A percentile compares a stretch with the other conserved stretches of the same genome.
Conservation (phyloP, 495 filamentous ascomycete genomes). For the Cercophora samala region DNA sequence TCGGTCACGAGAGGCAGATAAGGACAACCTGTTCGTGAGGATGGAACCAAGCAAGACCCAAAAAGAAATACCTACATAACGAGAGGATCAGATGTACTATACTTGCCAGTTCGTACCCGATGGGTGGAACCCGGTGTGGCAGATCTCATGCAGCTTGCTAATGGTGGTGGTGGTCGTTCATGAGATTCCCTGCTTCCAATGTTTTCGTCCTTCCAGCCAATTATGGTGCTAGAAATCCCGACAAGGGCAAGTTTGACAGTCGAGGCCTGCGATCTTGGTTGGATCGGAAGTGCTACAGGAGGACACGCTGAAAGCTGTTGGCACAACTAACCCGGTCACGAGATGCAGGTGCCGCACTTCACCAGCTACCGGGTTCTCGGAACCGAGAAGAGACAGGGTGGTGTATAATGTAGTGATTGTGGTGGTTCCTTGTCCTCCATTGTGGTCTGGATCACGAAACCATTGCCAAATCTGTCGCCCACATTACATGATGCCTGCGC, state of each 20-base stretch:
- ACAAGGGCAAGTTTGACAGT: neutral
- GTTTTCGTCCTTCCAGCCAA: neutral
- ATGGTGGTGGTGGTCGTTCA: neutral
- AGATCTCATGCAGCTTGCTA: neutral
- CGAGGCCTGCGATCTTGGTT: neutral
- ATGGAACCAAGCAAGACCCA: too few species aligned
- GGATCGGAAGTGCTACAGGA: neutral
- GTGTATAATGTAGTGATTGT: neutral
- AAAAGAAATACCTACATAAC: too few species aligned
- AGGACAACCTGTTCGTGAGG: neutral
- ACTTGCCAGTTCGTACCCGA: neutral
- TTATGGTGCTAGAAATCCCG: neutral
- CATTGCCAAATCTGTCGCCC: neutral
- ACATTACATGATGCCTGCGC: too few species aligned
- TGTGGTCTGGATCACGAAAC: neutral
- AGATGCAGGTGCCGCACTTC: neutral
- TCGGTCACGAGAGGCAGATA: neutral
- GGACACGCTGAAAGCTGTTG: neutral
- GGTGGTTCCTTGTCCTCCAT: neutral
- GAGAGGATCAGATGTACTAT: neutral
- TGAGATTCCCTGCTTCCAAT: neutral
- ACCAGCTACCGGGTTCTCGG: neutral
- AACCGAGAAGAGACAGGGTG: neutral
- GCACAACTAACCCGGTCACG: neutral
- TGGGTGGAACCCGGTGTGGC: neutral